These are phyloP conservation scores for Alternaria burnsii DNA, from an alignment of 2,329 filamentous ascomycete genomes.

Conservation along the genomic window DNA sequence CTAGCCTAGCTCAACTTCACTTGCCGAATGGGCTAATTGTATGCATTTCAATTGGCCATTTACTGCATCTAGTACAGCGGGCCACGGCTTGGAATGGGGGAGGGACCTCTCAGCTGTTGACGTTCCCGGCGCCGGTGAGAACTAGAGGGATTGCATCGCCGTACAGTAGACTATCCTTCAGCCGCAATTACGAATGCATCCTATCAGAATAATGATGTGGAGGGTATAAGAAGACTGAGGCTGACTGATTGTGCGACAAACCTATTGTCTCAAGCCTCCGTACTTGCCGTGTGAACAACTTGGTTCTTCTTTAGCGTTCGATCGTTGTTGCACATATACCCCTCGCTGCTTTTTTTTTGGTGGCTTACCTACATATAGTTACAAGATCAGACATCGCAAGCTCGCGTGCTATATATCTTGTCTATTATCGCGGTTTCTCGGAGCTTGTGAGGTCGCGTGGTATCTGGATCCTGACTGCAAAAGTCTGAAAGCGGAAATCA, in stretches of 20 bases:
- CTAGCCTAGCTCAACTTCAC: constrained; percentile 1
- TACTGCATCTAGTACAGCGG: neutral
- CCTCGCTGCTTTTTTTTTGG: constrained; percentile 8
- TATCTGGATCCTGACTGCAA: neutral
- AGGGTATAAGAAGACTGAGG: neutral
- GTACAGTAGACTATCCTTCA: neutral
- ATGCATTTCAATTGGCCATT: neutral
- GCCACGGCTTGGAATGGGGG: neutral
- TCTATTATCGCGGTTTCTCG: neutral
- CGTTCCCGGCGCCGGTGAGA: neutral
- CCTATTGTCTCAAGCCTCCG: neutral
- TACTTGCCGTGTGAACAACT: neutral
- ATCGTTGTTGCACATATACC: constrained; percentile 6
- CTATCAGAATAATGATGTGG: neutral
- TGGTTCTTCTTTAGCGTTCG: neutral
- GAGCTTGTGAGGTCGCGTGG: neutral
- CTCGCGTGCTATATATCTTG: neutral
- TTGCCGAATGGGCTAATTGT: constrained; percentile 1
- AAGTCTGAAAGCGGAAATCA: neutral
- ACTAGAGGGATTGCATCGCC: neutral
- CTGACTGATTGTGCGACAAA: neutral
- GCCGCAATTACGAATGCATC: constrained; percentile 1
- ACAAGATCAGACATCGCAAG: neutral
- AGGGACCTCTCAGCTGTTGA: neutral
- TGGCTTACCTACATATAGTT: constrained; percentile 3